These are phyloP conservation scores for Sporisorium sorghi DNA, from an alignment of 1,284 basidiomycete genomes.

Conservation along the genomic window DNA sequence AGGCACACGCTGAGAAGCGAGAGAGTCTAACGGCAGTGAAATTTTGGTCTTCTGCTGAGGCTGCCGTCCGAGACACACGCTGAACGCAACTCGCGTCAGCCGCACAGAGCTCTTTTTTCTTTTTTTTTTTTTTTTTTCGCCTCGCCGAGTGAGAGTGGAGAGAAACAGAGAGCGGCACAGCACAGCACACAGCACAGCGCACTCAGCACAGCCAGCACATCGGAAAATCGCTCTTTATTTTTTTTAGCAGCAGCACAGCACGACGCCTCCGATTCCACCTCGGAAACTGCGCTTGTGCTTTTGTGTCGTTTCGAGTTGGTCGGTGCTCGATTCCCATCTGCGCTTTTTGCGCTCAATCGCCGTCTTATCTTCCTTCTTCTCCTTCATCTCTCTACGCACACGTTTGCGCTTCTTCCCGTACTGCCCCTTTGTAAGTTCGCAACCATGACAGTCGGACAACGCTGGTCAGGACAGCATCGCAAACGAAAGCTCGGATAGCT, in stretches of 20 bases:
- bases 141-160: not conserved
- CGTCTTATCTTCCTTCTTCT: slow-evolving; percentile 19
- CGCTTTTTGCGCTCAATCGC: slow-evolving; percentile 12
- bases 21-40: not conserved
- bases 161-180: slow-evolving; percentile 2
- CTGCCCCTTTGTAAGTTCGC: slow-evolving; percentile 8
- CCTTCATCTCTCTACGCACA: slow-evolving; percentile 8
- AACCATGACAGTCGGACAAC: not conserved
- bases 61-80: slow-evolving; percentile 6
- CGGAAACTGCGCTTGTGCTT: not conserved
- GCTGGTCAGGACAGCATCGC: not conserved
- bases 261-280: not conserved
- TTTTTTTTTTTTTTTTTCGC: too few species aligned
- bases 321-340: slow-evolving; percentile 4
- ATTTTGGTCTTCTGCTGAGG: too few species aligned
- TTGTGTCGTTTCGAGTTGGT: not conserved
- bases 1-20: not conserved
- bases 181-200: slow-evolving; percentile 6
- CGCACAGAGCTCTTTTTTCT: not conserved
- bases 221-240: not conserved
- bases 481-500: not conserved
- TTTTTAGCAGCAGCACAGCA: not conserved
- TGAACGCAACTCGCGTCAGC: not conserved
- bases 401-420: not conserved
- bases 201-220: slow-evolving; percentile 4